Evolutionary conservation across 768 basidiomycete genomes (phyloP), one percentile per base, ranked within the genome.

Genomic region (Xerocomellus dryophilus): DNA sequence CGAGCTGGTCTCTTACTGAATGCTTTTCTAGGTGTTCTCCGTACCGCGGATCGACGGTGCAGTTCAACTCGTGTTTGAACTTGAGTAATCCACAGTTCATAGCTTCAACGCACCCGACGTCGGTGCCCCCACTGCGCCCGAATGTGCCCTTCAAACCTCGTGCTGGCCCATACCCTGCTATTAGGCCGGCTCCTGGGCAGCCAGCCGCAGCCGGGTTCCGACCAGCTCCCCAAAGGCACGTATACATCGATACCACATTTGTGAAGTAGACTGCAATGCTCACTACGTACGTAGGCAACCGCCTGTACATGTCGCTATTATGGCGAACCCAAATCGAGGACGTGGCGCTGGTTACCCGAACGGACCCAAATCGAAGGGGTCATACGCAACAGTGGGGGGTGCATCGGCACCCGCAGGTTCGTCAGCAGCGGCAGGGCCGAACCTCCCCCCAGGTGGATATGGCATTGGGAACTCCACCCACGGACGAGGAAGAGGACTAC

Each of bases 41-140:
- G 56, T 98, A 97, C 68, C 90, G 95, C 17, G 97, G 97, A 32
- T 88, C 87, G 29, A 88, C 88, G 0, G 88, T 96, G 35, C 82
- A 89, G 27, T 93, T 94, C 68, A 85, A 88, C 53, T 82, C 90
- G 2, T 93, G 95, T 65, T 74, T 99, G 55, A 99, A 99, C 70
- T 69, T 99, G 61, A 88, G 85, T 20, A 76, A 85, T 60, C 88
- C 83, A 3, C 96, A 98, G 69, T 97, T 90, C 68, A 78, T 90
- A 17, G 84, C 86, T 15, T 83, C 87, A 0, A 91, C 85, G 7
- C 81, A 83, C 34, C 82, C 85, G 0, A 79, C 80, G 56, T 70
- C 69, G 7, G 77, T 72, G 2, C 80, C 82, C 0, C 75, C 78
- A 5, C 76, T 78, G 18, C 76, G 75, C 17, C 76, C 73, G 18